Evolutionary conservation across 192 early-diverging fungal genomes (phyloP).

Genomic region (Phlyctochytrium planicorne): DNA sequence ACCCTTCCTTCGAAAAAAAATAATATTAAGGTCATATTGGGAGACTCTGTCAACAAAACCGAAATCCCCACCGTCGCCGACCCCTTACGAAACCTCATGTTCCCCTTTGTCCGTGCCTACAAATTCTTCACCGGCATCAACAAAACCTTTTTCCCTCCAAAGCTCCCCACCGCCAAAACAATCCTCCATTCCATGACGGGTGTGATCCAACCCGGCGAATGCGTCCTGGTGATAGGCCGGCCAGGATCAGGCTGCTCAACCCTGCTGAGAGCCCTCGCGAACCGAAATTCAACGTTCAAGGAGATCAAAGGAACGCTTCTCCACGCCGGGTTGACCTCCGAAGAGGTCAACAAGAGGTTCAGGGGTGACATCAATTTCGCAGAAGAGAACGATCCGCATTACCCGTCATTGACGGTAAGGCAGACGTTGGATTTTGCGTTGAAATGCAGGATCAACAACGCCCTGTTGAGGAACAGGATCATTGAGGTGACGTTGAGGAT

Average conservation of each 20-base stretch:
- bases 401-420: conserved; percentile 74
- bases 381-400: conserved; percentile 80
- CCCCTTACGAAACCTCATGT: background rate
- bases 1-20: too few relatives aligned
- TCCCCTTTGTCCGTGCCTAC: conserved; percentile 7
- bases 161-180: conserved; percentile 12
- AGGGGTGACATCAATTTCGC: conserved; percentile 78
- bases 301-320: conserved; percentile 54
- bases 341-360: conserved; percentile 59
- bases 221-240: conserved; percentile 55
- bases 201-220: conserved; percentile 69
- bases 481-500: conserved; percentile 40
- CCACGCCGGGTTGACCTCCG: conserved; percentile 66
- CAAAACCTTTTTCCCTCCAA: conserved; percentile 14
- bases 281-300: conserved; percentile 52
- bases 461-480: conserved; percentile 48
- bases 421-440: conserved; percentile 78
- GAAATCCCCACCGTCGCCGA: conserved; percentile 17
- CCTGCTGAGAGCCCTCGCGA: conserved; percentile 62
- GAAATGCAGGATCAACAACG: conserved; percentile 57
- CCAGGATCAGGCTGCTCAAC: conserved; percentile 71
- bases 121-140: conserved; percentile 10
- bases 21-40: conserved; percentile 12
- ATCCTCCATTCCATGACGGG: conserved; percentile 66
- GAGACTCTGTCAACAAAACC: conserved; percentile 10